These are phyloP conservation scores for Aspergillus sclerotiicarbonarius DNA, from an alignment of 495 filamentous ascomycete genomes.

Conservation along the genomic window DNA sequence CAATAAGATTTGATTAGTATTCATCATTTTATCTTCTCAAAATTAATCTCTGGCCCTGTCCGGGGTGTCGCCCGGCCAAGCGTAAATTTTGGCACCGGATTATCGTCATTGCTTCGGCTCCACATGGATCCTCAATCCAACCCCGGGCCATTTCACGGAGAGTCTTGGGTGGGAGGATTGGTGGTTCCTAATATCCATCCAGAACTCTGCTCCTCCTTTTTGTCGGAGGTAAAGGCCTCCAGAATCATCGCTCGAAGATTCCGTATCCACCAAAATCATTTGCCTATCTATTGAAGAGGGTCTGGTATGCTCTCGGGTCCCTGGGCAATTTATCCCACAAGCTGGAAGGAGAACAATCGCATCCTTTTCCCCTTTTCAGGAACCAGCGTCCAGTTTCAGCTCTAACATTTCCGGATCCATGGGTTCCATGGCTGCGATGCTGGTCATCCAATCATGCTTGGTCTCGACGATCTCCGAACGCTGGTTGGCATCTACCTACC, in stretches of 20 bases:
- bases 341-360: constrained; percentile 1
- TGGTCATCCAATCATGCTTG: constrained; percentile 5
- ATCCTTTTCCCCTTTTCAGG: constrained; percentile 10
- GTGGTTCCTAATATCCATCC: not conserved
- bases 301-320: not conserved
- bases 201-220: not conserved
- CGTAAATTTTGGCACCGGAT: not conserved
- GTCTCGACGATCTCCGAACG: constrained; percentile 5
- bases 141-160: constrained; percentile 2
- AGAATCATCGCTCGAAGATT: not conserved
- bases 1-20: not conserved
- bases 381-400: constrained; percentile 1
- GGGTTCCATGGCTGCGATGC: not conserved
- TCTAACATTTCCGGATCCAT: not conserved
- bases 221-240: not conserved
- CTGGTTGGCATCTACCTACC: not conserved
- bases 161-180: not conserved
- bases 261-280: not conserved
- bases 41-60: not conserved
- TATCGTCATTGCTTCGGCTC: constrained; percentile 5
- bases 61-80: not conserved
- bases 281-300: not conserved
- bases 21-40: not conserved
- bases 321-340: no score
- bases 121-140: constrained; percentile 6